Evolutionary conservation across 352 stramenopile species (phyloP).

Genomic region (Globisporangium echinulatum): DNA sequence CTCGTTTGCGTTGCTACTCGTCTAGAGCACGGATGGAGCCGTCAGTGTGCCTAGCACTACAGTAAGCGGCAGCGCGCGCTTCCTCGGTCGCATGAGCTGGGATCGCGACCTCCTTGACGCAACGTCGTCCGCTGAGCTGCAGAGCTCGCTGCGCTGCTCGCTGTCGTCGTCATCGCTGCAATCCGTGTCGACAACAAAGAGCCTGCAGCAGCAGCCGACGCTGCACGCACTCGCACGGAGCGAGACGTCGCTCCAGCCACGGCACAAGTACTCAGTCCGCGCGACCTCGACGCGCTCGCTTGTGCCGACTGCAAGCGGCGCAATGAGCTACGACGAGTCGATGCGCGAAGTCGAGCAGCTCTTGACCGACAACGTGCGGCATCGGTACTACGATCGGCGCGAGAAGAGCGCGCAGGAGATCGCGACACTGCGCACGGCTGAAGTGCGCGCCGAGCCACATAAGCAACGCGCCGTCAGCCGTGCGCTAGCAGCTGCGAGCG

Average conservation of each 20-base stretch:
- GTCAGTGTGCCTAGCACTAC: not conserved
- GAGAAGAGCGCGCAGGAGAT: conserved; percentile 13
- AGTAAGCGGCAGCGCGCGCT: conserved; percentile 7
- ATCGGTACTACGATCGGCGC: conserved; percentile 11
- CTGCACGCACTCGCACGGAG: not conserved
- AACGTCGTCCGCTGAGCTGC: not conserved
- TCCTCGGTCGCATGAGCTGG: conserved; percentile 51
- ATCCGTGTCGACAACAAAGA: not conserved
- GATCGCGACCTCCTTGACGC: conserved; percentile 40
- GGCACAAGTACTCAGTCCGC: not conserved
- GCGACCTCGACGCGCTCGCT: not conserved
- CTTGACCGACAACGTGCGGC: conserved; percentile 28
- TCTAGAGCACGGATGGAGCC: not conserved
- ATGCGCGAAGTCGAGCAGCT: conserved; percentile 48
- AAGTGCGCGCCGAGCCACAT: not conserved
- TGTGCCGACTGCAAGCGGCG: not conserved
- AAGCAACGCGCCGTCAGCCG: not conserved
- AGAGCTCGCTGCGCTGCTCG: conserved; percentile 4
- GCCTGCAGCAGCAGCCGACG: not conserved
- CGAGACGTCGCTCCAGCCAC: conserved; percentile 5
- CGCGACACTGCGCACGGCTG: conserved; percentile 13
- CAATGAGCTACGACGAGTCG: conserved; percentile 31
- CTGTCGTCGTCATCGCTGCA: not conserved
- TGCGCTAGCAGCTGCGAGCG: not conserved
- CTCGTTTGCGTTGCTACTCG: too few relatives aligned